A percentile compares a stretch with the other conserved stretches of the same genome.
Conservation (phyloP, 805 yeast genomes). For the Zygosaccharomyces siamensis region DNA sequence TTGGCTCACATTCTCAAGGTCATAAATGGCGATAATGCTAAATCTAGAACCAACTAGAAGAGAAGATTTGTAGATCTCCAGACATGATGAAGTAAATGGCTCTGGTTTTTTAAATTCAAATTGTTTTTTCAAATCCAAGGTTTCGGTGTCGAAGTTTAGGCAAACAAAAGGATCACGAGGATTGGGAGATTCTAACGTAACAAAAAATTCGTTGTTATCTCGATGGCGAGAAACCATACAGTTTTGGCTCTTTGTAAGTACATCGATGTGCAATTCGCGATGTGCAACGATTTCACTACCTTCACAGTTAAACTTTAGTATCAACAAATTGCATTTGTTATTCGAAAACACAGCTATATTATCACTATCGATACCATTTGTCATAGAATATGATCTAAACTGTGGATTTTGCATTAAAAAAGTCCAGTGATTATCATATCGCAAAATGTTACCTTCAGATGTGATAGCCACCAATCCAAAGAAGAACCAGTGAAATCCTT, state of each 20-base stretch:
- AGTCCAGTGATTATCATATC: constrained; percentile 32
- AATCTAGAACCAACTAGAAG: constrained; percentile 67
- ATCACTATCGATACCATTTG: constrained; percentile 38
- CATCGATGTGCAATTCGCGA: constrained; percentile 23
- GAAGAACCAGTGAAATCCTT: constrained; percentile 50
- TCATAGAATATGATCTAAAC: constrained; percentile 40
- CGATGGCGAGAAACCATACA: constrained; percentile 33
- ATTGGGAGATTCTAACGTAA: constrained; percentile 58
- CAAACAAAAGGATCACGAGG: constrained; percentile 50
- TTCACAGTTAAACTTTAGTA: constrained; percentile 39
- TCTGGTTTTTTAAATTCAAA: constrained; percentile 38
- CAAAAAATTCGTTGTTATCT: constrained; percentile 25
- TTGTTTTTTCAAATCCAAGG: constrained; percentile 26
- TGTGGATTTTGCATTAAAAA: constrained; percentile 20
- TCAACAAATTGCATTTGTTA: constrained; percentile 41
- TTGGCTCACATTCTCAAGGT: constrained; percentile 29
- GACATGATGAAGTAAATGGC: constrained; percentile 56
- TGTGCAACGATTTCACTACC: constrained; percentile 30
- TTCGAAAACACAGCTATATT: constrained; percentile 36
- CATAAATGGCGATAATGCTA: constrained; percentile 58
- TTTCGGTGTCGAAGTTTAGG: constrained; percentile 33
- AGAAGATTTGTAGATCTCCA: constrained; percentile 41
- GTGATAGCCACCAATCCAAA: constrained; percentile 50
- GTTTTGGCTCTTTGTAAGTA: constrained; percentile 47
- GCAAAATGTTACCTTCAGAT: constrained; percentile 51